Evolutionary conservation across 2,329 filamentous ascomycete species (phyloP), one percentile per base, ranked within the genome.

Genomic region (Sporothrix variecibatus): DNA sequence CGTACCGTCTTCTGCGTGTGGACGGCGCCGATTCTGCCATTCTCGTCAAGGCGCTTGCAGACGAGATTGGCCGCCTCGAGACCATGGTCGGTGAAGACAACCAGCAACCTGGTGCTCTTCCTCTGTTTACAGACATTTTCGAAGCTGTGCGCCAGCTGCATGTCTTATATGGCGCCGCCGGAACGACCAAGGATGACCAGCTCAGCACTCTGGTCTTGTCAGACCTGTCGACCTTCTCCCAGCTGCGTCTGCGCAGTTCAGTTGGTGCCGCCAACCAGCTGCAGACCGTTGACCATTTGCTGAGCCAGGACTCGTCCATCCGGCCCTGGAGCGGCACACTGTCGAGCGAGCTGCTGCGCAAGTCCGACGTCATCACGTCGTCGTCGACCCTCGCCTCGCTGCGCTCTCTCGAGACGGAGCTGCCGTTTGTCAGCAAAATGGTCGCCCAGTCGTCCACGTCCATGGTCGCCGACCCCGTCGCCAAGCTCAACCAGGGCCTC

Each of bases 371-470:
- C 1, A 80, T 90, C 23, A 82, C 83, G 12, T 82, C 86, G 15
- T 83, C 86, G 31, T 88, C 91, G 0, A 87, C 84, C 64, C 82
- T 94, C 53, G 86, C 86, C 64, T 88, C 90, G 58, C 82, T 94
- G 67, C 85, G 87, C 62, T 84, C 92, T 23, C 84, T 94, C 0
- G 90, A 93, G 80, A 83, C 85, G 0, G 92, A 94, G 78, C 82
- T 93, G 69, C 89, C 90, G 9, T 83, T 87, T 2, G 83, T 93
- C 75, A 89, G 88, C 11, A 85, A 85, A 62, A 86, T 89, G 73
- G 78, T 92, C 34, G 82, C 87, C 67, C 79, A 82, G 49, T 84
- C 88, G 74, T 86, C 86, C 72, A 78, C 82, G 43, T 82, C 88
- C 34, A 81, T 92, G 58, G 81, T 84, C 3, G 80, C 83, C 17